These are phyloP conservation scores for Colletotrichum aenigma DNA, from an alignment of 2,329 filamentous ascomycete genomes.

Conservation along the genomic window DNA sequence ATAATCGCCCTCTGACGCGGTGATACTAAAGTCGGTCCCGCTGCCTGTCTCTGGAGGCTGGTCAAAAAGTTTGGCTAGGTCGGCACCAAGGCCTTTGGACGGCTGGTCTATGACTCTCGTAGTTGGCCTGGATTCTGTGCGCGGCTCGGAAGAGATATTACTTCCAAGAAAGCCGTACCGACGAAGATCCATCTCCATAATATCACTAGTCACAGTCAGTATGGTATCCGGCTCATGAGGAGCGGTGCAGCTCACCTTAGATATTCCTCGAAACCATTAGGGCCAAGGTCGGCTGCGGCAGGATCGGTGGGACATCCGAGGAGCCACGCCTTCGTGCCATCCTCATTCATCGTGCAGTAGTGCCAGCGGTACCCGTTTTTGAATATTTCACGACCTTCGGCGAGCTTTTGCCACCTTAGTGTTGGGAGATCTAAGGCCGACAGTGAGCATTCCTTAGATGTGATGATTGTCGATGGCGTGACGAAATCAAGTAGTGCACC, in stretches of 20 bases:
- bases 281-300: slow-evolving; percentile 66
- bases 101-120: slow-evolving; percentile 56
- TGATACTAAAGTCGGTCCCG: slow-evolving; percentile 89
- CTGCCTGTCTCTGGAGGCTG: slow-evolving; percentile 82
- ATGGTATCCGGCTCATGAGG: neutral
- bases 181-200: slow-evolving; percentile 90
- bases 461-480: slow-evolving; percentile 87
- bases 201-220: slow-evolving; percentile 61
- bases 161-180: slow-evolving; percentile 91
- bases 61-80: slow-evolving; percentile 88
- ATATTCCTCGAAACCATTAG: slow-evolving; percentile 83
- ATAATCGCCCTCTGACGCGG: slow-evolving; percentile 80
- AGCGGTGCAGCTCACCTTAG: slow-evolving; percentile 58
- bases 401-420: slow-evolving; percentile 91
- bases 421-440: slow-evolving; percentile 87
- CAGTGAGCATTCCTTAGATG: slow-evolving; percentile 85
- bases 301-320: slow-evolving; percentile 87
- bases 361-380: slow-evolving; percentile 94
- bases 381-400: slow-evolving; percentile 93
- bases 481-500: slow-evolving; percentile 93
- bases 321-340: slow-evolving; percentile 95
- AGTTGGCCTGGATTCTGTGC: slow-evolving; percentile 53
- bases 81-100: slow-evolving; percentile 76
- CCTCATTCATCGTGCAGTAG: slow-evolving; percentile 94
- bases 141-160: slow-evolving; percentile 63